Conservation (phyloP, 2,329 filamentous ascomycete genomes). For the Mycosphaerella sp. region DNA sequence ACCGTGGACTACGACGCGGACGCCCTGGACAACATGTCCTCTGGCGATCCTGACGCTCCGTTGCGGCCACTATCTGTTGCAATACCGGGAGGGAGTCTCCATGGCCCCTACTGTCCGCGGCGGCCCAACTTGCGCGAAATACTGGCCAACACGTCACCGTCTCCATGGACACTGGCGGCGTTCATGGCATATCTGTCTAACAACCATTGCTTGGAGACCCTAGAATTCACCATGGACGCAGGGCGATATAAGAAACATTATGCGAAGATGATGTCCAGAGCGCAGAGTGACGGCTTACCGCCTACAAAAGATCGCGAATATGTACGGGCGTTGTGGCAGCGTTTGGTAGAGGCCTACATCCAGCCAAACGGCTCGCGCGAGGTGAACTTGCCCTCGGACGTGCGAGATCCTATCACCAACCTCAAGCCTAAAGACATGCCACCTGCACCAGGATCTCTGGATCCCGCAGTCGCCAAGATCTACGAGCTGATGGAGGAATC, state of each 20-base stretch:
- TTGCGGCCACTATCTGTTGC: constrained; percentile 47
- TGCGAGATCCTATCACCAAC: constrained; percentile 72
- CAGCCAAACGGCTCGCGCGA: constrained; percentile 76
- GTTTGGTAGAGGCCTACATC: constrained; percentile 85
- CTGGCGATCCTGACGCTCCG: constrained; percentile 35
- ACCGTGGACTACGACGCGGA: constrained; percentile 41
- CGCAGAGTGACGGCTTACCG: constrained; percentile 39
- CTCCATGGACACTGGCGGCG: constrained; percentile 83
- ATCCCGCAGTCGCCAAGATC: constrained; percentile 78
- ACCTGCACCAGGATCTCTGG: constrained; percentile 66
- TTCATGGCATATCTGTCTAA: constrained; percentile 97
- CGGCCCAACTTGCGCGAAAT: constrained; percentile 80
- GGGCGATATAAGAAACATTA: constrained; percentile 72
- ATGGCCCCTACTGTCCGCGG: constrained; percentile 50
- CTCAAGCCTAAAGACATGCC: constrained; percentile 56
- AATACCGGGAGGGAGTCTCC: constrained; percentile 39
- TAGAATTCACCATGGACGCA: constrained; percentile 95
- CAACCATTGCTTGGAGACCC: constrained; percentile 92
- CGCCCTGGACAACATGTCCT: constrained; percentile 47
- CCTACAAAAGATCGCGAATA: constrained; percentile 58
- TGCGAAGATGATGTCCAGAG: constrained; percentile 51
- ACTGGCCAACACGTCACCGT: constrained; percentile 73
- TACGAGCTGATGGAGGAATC: constrained; percentile 98
- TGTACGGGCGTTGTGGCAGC: constrained; percentile 76
- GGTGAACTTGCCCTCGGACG: constrained; percentile 81